Evolutionary conservation across 192 early-diverging fungal species (phyloP), one percentile per base, ranked within the genome.

Genomic region (Gryganskiella cystojenkinii): DNA sequence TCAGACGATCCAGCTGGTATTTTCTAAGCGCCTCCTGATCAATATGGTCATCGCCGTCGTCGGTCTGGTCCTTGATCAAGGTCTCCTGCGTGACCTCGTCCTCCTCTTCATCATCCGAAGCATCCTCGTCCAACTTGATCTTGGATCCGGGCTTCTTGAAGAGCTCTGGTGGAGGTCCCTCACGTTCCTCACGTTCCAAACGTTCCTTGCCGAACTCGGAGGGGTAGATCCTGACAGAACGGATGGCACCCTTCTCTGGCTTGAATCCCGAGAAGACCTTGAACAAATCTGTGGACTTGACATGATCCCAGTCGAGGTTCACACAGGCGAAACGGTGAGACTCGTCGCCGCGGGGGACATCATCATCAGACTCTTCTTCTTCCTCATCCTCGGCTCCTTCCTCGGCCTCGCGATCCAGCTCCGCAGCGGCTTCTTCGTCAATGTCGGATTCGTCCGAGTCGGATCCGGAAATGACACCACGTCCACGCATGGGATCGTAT

Each of bases 231-330:
- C 82, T 87, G 20, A 99, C 94, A 0, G 90, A 87, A 3, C 89
- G 61, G 40, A 99, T 87, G 7, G 85, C 67, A 10, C 92, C 91
- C 40, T 83, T 84, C 31, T 85, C 84, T 2, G 93, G 92, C 73
- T 93, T 95, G 79, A 98, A 95, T 28, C 87, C 92, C 44, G 84
- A 86, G 70, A 98, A 93, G 3, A 95, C 91, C 43, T 95, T 93
- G 67, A 89, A 92, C 63, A 99, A 81, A 74, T 99, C 97, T 0
- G 74, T 69, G 0, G 97, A 88, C 65, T 93, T 95, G 57, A 99
- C 84, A 57, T 99, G 89, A 69, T 95, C 92, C 97, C 97, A 98
- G 75, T 99, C 96, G 88, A 99, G 75, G 68, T 97, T 96, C 27
- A 98, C 93, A 14, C 88, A 86, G 19, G 96, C 97, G 59, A 98